phyloP scores from a whole-genome alignment of 495 filamentous ascomycete genomes.

The Trichoderma virens region DNA sequence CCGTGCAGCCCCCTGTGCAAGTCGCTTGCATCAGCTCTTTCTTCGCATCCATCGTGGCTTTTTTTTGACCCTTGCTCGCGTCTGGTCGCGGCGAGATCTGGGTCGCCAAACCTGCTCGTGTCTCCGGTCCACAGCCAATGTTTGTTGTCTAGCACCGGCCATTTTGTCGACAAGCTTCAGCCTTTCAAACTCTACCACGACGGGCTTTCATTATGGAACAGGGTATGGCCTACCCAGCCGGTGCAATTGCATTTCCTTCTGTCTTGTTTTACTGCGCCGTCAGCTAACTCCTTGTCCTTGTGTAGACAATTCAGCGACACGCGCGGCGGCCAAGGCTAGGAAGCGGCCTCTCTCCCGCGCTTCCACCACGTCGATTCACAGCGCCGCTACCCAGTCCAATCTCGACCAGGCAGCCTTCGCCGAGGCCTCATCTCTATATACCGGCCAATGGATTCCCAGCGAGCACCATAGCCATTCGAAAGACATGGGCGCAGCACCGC shows the following conservation, averaged over 20 bases:
- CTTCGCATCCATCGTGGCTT: neutral
- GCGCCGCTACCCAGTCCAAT: slow-evolving; percentile 57
- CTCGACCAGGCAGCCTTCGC: slow-evolving; percentile 49
- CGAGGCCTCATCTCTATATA: slow-evolving; percentile 42
- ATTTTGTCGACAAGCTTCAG: neutral
- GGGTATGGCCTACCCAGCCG: neutral
- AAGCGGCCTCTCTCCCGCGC: slow-evolving; percentile 69
- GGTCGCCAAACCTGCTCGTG: neutral
- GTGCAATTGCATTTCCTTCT: neutral
- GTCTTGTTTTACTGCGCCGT: neutral
- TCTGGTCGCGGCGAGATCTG: slow-evolving; percentile 6
- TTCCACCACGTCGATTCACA: slow-evolving; percentile 77
- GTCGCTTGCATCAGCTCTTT: neutral
- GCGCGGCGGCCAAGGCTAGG: slow-evolving; percentile 30
- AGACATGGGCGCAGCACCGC: slow-evolving; percentile 28
- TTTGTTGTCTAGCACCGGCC: neutral
- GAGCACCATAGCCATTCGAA: slow-evolving; percentile 41
- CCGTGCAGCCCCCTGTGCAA: neutral
- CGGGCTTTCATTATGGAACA: neutral
- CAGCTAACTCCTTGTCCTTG: neutral
- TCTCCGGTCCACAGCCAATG: neutral
- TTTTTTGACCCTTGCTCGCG: neutral
- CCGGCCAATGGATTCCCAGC: slow-evolving; percentile 42
- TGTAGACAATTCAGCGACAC: neutral
- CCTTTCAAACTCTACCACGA: neutral